Evolutionary conservation across 2,329 filamentous ascomycete species (phyloP).

Genomic region (Aspergillus thermomutatus): DNA sequence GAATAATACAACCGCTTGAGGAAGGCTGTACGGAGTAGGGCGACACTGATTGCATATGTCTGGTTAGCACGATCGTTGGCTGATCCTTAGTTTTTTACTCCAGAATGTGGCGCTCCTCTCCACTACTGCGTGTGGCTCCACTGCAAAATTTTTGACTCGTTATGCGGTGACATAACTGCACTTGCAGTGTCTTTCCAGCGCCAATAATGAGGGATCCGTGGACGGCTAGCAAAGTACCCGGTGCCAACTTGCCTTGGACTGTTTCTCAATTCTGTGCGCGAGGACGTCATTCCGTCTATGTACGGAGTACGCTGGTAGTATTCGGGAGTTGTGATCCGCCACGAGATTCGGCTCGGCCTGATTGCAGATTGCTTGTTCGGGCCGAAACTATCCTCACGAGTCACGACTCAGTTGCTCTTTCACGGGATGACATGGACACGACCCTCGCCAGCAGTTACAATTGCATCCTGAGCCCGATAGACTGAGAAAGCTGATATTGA

Average conservation of each 20-base stretch:
- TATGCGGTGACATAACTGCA: not conserved
- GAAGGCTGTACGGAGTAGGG: not conserved
- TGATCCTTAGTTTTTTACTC: not conserved
- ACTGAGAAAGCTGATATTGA: not conserved
- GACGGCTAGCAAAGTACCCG: not conserved
- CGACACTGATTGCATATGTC: not conserved
- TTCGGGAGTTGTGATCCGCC: not conserved
- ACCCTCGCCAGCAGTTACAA: not conserved
- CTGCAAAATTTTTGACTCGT: not conserved
- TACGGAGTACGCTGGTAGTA: no score
- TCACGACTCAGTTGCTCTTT: not conserved
- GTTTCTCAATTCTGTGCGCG: not conserved
- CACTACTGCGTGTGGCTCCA: not conserved
- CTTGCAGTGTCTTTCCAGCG: not conserved
- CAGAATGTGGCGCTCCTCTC: not conserved
- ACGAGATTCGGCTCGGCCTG: not conserved
- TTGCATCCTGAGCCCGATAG: not conserved
- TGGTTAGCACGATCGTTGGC: not conserved
- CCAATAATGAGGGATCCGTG: not conserved
- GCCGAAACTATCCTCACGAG: not conserved
- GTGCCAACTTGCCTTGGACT: not conserved
- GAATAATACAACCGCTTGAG: no score
- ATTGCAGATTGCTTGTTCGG: not conserved
- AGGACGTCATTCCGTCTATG: not conserved
- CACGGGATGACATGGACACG: not conserved